phyloP scores from a whole-genome alignment of 225 moss, liverwort and hornwort genomes.

The Polytrichum commune region DNA sequence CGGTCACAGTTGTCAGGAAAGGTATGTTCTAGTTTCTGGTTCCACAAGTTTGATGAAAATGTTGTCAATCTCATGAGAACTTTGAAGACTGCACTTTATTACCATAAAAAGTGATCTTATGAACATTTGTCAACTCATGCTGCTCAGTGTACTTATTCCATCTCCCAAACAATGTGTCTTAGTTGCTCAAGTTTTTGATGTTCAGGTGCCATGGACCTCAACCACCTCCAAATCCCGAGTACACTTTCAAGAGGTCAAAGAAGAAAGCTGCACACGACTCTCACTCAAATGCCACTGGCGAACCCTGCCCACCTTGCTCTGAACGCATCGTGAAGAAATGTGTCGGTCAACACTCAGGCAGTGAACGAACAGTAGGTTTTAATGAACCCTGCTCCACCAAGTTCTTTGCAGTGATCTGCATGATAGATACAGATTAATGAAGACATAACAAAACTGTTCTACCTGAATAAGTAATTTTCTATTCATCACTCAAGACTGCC shows the following conservation, averaged over 20 bases:
- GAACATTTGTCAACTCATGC: too few species aligned
- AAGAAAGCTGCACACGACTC: conserved; percentile 44
- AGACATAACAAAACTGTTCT: too few species aligned
- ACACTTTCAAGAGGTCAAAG: conserved; percentile 72
- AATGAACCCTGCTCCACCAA: too few species aligned
- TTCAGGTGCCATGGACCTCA: conserved; percentile 85
- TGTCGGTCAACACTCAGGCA: conserved; percentile 72
- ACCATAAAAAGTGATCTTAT: too few species aligned
- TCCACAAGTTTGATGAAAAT: too few species aligned
- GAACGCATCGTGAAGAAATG: conserved; percentile 72
- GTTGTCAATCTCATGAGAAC: too few species aligned
- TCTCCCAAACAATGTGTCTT: not conserved
- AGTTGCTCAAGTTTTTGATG: conserved; percentile 11
- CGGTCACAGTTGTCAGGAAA: conserved; percentile 67
- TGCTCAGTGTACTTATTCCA: not conserved
- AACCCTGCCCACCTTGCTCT: conserved; percentile 77
- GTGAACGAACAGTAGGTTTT: conserved; percentile 62
- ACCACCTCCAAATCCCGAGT: conserved; percentile 73
- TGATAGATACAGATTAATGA: too few species aligned
- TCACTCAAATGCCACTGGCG: conserved; percentile 30
- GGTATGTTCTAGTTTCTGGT: conserved; percentile 27
- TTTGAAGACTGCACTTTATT: too few species aligned
- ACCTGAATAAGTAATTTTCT: too few species aligned
- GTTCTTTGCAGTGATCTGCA: too few species aligned
- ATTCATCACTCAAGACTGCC: too few species aligned